Percentiles rank a stretch among this genome's conserved stretches.
Evolutionary conservation across 2,329 filamentous ascomycete genomes (phyloP).

Genomic region (Xylaria sp.): DNA sequence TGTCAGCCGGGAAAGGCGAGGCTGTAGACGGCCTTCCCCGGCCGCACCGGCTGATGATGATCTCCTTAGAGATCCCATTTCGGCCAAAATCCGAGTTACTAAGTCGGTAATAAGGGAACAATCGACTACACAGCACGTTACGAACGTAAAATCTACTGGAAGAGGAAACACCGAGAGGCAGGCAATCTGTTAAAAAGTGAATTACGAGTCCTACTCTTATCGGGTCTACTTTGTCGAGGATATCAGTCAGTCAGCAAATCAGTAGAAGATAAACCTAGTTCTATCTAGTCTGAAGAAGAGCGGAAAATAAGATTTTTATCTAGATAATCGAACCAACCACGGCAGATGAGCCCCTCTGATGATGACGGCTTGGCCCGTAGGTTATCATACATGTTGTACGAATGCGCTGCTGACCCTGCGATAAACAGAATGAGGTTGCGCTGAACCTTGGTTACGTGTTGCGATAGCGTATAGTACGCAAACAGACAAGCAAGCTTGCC

Average conservation of each 20-base stretch:
- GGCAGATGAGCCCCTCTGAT: background rate
- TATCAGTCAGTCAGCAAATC: background rate
- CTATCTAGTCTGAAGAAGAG: background rate
- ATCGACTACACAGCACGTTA: background rate
- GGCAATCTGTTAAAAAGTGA: slow-evolving; percentile 3
- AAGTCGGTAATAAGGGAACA: slow-evolving; percentile 5
- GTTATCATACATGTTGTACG: slow-evolving; percentile 7
- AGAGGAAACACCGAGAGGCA: background rate
- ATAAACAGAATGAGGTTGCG: slow-evolving; percentile 8
- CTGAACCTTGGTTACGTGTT: background rate
- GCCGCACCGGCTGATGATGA: slow-evolving; percentile 26
- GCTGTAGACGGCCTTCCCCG: slow-evolving; percentile 51
- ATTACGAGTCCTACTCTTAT: slow-evolving; percentile 10
- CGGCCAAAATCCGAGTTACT: background rate
- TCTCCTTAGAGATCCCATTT: slow-evolving; percentile 32
- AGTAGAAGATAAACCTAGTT: no score
- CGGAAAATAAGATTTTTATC: background rate
- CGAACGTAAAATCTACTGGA: background rate
- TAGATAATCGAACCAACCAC: slow-evolving; percentile 12
- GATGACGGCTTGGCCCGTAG: background rate
- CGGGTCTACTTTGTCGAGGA: background rate
- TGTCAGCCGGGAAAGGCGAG: slow-evolving; percentile 54
- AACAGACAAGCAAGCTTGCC: background rate
- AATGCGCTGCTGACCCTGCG: slow-evolving; percentile 13
- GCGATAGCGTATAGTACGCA: slow-evolving; percentile 1